Evolutionary conservation across 192 early-diverging fungal genomes (phyloP), one percentile per base, ranked within the genome.

Genomic region (Coemansia pectinata): DNA sequence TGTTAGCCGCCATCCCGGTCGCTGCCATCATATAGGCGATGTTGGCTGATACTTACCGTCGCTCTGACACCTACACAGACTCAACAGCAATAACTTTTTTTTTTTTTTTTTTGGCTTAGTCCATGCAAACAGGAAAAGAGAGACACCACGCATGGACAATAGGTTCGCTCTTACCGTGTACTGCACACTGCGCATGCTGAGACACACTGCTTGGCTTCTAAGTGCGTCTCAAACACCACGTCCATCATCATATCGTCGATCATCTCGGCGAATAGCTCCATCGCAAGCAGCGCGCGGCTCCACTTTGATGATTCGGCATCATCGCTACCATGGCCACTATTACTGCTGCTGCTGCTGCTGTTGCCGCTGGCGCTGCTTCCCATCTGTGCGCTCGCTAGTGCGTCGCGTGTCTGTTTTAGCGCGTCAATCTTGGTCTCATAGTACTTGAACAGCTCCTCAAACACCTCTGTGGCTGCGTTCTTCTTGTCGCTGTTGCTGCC

Each of bases 211-310:
- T 87, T 90, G 63, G 86, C 76, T 68, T 94, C 90, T 45, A 84
- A 79, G 62, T 94, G 91, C 34, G 86, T 77, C 63, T 93, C 91
- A 66, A 89, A 91, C 11, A 90, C 84, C 6, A 93, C 85, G 66
- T 92, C 92, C 62, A 89, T 82, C 23, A 88, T 81, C 72, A 88
- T 85, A 62, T 93, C 92, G 38, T 92, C 90, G 25, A 95, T 70
- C 36, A 95, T 78, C 42, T 90, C 90, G 21, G 73, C 65, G 3
- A 71, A 66, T 34, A 83, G 72, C 66, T 77, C 80, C 62, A 83
- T 55, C 2, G 75, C 76, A 39, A 83, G 68, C 58, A 72, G 42
- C n/a, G 75, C 80, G n/a, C 80, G 67, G 21, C 63, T 55, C 29
- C 74, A 45, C 7, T 31, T 59, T 40, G 53, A n/a, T 48, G 60